Percentiles rank a stretch among this genome's conserved stretches.
Conservation (phyloP, 306 rosid genomes). For the Cucurbita ficifolia region DNA sequence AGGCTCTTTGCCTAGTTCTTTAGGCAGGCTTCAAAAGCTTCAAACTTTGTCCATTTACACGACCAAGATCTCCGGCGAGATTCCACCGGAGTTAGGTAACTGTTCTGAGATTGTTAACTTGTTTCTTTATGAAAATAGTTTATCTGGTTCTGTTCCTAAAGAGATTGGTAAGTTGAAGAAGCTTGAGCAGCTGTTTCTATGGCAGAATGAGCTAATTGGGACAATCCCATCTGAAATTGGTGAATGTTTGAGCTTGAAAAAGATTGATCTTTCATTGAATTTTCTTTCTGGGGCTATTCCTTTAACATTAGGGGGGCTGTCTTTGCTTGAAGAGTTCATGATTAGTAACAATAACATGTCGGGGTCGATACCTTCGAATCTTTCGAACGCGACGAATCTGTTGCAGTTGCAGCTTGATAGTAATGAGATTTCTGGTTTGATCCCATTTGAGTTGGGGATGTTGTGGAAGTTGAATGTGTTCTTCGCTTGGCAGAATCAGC, state of each 20-base stretch:
- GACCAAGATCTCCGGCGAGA: constrained; percentile 81
- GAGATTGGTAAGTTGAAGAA: constrained; percentile 71
- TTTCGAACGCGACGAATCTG: constrained; percentile 51
- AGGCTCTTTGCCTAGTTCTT: constrained; percentile 59
- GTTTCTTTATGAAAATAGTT: constrained; percentile 67
- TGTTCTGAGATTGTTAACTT: constrained; percentile 75
- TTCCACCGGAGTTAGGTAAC: constrained; percentile 75
- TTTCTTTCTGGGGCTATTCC: constrained; percentile 76
- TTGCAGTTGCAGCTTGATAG: constrained; percentile 77
- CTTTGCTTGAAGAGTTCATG: constrained; percentile 66
- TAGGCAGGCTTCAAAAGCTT: constrained; percentile 57
- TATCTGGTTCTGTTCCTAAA: constrained; percentile 69
- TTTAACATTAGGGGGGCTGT: constrained; percentile 39
- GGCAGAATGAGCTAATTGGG: constrained; percentile 76
- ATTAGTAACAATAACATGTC: constrained; percentile 81
- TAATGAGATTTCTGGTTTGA: constrained; percentile 78
- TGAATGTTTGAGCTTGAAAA: constrained; percentile 57
- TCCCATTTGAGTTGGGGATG: constrained; percentile 65
- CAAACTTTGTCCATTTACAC: constrained; percentile 73
- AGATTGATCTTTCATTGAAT: constrained; percentile 73
- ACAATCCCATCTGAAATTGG: constrained; percentile 75
- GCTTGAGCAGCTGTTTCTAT: constrained; percentile 56
- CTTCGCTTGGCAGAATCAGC: constrained; percentile 87
- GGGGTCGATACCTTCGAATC: constrained; percentile 62
- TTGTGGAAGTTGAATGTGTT: constrained; percentile 49